Evolutionary conservation across 2,329 filamentous ascomycete species (phyloP), one percentile per base, ranked within the genome.

Genomic region (Zymoseptoria pseudotritici): DNA sequence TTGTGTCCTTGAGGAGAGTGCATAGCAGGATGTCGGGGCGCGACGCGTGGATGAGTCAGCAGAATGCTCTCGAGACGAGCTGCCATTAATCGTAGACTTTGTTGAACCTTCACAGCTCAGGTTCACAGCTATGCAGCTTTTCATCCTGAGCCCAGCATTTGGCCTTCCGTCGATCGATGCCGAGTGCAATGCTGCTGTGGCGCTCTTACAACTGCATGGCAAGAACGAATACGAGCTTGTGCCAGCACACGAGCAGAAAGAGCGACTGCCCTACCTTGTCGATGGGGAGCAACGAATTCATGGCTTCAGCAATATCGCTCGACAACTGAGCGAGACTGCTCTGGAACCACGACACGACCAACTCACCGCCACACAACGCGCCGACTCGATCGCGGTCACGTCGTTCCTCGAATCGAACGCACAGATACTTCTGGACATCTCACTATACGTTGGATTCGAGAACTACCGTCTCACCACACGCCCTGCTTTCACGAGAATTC

Each of bases 141-240:
- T 96, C 76, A 83, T 96, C 70, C 96, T 92, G 88, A 92, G 92
- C 55, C 87, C 91, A 58, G 92, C 90, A 50, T 96, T 96, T 74
- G 86, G 86, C 50, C 83, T 97, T 52, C 87, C 93, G 13, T 97
- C 94, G 51, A 88, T 97, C 69, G 92, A 97, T 70, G 81, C 93
- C 53, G 90, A 96, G 78, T 97, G 92, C 72, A 84, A 96, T 62
- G 92, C 92, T 26, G 82, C 88, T 51, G 85, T 96, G 66, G 85
- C 89, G 57, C 92, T 92, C 72, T 80, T 96, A 59, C 82, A 84
- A 62, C 79, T 84, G 67, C 82, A 83, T 42, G 72, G 75, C 59
- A 75, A 79, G 54, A 53, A 65, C 21, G 52, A 61, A n/a, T 96
- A 89, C 88, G 80, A 82, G 63, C 77, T 95, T 63, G 78, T 94